phyloP scores from a whole-genome alignment of 169 alveolate genomes.

The Babesia bigemina region DNA sequence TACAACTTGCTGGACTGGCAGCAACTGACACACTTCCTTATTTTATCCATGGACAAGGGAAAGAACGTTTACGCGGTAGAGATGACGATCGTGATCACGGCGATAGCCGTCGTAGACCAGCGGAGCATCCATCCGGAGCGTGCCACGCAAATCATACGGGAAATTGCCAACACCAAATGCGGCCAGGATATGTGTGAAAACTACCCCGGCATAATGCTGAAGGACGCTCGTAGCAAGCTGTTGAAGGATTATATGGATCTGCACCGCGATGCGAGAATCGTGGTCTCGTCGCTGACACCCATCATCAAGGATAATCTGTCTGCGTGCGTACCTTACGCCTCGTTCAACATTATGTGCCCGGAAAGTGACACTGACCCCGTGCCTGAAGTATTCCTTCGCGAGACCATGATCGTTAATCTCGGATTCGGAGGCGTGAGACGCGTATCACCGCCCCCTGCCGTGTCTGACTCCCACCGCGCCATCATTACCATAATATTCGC shows the following conservation, averaged over 20 bases:
- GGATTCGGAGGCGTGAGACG: slow-evolving; percentile 79
- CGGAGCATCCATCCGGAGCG: slow-evolving; percentile 49
- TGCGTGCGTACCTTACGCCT: slow-evolving; percentile 15
- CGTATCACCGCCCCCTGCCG: slow-evolving; percentile 71
- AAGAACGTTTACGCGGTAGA: slow-evolving; percentile 61
- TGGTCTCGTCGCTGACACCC: slow-evolving; percentile 55
- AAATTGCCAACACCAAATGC: slow-evolving; percentile 32
- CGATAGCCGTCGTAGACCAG: slow-evolving; percentile 65
- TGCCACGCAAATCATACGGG: slow-evolving; percentile 50
- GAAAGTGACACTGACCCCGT: slow-evolving; percentile 28
- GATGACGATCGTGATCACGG: slow-evolving; percentile 65
- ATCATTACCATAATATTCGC: slow-evolving; percentile 67
- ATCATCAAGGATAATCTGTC: slow-evolving; percentile 37
- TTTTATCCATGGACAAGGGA: slow-evolving; percentile 68
- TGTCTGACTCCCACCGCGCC: slow-evolving; percentile 72
- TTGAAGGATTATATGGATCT: slow-evolving; percentile 60
- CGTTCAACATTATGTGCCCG: slow-evolving; percentile 16
- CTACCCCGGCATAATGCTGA: slow-evolving; percentile 45
- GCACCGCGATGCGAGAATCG: slow-evolving; percentile 52
- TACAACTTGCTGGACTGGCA: slow-evolving; percentile 65
- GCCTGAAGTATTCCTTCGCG: slow-evolving; percentile 44
- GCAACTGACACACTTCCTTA: slow-evolving; percentile 54
- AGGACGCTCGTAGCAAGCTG: slow-evolving; percentile 64
- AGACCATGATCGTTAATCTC: slow-evolving; percentile 43
- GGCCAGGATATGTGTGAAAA: slow-evolving; percentile 64